Evolutionary conservation across 2,329 filamentous ascomycete species (phyloP).

Genomic region (Fusarium poae): DNA sequence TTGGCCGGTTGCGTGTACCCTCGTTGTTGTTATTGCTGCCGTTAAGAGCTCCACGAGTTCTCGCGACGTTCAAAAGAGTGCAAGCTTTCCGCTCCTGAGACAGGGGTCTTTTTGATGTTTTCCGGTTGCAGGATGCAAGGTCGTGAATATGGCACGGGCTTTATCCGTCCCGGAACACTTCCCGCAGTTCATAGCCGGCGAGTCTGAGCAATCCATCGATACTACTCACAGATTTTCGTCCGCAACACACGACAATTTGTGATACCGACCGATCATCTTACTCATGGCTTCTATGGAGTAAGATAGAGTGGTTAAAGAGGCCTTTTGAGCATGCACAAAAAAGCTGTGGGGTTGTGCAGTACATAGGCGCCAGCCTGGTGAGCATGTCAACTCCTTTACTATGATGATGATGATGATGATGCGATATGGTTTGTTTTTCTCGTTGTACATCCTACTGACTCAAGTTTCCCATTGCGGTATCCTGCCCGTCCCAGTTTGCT

Average conservation of each 20-base stretch:
- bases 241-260: background rate
- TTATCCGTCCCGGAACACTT: conserved; percentile 26
- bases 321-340: conserved; percentile 6
- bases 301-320: background rate
- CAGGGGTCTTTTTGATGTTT: conserved; percentile 39
- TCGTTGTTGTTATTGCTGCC: conserved; percentile 3
- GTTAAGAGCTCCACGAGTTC: conserved; percentile 35
- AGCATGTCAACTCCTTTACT: conserved; percentile 20
- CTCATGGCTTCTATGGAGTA: background rate
- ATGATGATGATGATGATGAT: conserved; percentile 37
- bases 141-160: conserved; percentile 7
- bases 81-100: conserved; percentile 33
- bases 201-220: background rate
- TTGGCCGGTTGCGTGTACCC: conserved; percentile 32
- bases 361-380: conserved; percentile 46
- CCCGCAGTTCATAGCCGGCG: conserved; percentile 23
- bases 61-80: conserved; percentile 1
- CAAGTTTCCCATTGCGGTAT: conserved; percentile 33
- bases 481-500: conserved; percentile 28
- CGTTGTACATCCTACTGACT: conserved; percentile 27
- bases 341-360: conserved; percentile 10
- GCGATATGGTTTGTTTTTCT: conserved; percentile 36
- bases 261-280: background rate
- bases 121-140: conserved; percentile 23
- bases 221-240: background rate